Percentiles rank a stretch among this genome's conserved stretches.
Evolutionary conservation across 2,329 filamentous ascomycete genomes (phyloP).

Genomic region (Fusarium vanettenii): DNA sequence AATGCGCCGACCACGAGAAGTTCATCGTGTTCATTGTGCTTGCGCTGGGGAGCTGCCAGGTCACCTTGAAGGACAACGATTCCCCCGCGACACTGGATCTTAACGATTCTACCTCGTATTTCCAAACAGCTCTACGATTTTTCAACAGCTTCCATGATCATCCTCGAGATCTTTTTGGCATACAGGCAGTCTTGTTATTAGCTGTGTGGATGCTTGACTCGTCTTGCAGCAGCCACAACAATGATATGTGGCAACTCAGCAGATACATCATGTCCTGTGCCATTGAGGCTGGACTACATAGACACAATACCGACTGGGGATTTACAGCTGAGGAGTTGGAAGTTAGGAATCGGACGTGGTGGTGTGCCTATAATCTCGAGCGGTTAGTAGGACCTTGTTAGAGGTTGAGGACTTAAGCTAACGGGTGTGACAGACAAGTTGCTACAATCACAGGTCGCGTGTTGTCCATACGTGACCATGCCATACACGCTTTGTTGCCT

Average conservation of each 20-base stretch:
- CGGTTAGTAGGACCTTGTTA: neutral
- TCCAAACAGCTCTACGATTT: neutral
- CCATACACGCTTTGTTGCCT: neutral
- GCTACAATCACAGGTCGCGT: neutral
- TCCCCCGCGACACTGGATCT: neutral
- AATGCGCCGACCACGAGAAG: neutral
- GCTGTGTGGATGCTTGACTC: slow-evolving; percentile 43
- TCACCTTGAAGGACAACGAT: neutral
- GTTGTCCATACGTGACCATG: neutral
- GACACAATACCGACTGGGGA: neutral
- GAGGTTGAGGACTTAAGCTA: neutral
- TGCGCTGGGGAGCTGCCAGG: neutral
- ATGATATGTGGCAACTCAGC: slow-evolving; percentile 43
- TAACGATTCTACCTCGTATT: neutral
- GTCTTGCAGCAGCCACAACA: slow-evolving; percentile 24
- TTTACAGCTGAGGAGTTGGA: neutral
- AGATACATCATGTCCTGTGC: slow-evolving; percentile 43
- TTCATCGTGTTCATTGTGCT: neutral
- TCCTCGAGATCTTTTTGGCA: neutral
- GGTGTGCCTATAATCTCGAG: neutral
- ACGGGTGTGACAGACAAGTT: neutral
- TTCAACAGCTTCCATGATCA: neutral
- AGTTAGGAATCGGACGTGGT: neutral
- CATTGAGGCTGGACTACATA: neutral
- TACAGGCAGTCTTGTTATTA: slow-evolving; percentile 30